phyloP scores from a whole-genome alignment of 1,284 basidiomycete genomes.

The Puccinia polysora region DNA sequence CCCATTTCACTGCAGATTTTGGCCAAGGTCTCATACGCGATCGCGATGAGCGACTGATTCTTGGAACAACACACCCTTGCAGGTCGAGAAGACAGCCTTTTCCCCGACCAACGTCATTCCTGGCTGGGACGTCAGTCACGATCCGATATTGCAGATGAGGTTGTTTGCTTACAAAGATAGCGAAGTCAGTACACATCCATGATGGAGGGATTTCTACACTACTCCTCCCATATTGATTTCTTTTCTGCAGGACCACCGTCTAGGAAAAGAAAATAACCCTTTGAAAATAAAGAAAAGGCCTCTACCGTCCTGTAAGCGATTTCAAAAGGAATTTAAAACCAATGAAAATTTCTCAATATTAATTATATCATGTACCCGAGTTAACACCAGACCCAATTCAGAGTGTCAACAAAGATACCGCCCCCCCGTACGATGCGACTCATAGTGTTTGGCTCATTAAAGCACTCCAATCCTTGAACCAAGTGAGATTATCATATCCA shows the following conservation, averaged over 20 bases:
- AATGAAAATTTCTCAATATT: background rate
- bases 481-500: conserved; percentile 5
- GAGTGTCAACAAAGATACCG: background rate
- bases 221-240: background rate
- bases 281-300: too few species aligned
- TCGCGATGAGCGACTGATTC: background rate
- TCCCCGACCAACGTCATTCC: conserved; percentile 77
- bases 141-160: conserved; percentile 85
- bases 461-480: conserved; percentile 9
- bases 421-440: background rate
- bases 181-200: conserved; percentile 65
- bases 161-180: conserved; percentile 94
- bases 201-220: background rate
- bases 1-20: background rate
- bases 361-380: too few species aligned
- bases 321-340: conserved; percentile 8
- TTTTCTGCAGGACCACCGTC: conserved; percentile 48
- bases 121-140: conserved; percentile 79
- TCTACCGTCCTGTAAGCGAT: too few species aligned
- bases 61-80: conserved; percentile 26
- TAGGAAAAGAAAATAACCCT: conserved; percentile 44
- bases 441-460: conserved; percentile 12
- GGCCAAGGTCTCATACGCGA: background rate
- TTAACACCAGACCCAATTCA: background rate
- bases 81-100: conserved; percentile 64